Percentiles rank a stretch among this genome's conserved stretches.
These are phyloP conservation scores for Thermoascus crustaceus DNA, from an alignment of 2,329 filamentous ascomycete species.

Conservation along the genomic window DNA sequence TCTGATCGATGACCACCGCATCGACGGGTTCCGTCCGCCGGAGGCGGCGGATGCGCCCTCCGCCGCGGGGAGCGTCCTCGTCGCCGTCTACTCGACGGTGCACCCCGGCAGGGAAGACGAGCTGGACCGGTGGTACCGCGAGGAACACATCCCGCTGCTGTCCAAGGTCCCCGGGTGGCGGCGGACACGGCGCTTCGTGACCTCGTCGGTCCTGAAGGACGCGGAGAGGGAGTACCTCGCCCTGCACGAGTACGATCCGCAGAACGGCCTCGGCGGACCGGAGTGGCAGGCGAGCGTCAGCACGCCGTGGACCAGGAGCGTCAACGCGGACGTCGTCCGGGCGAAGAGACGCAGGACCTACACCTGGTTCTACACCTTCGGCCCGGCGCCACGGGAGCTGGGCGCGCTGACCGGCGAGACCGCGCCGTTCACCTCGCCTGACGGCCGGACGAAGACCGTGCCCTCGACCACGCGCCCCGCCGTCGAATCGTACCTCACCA, in stretches of 20 bases:
- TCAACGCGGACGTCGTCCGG: constrained; percentile 53
- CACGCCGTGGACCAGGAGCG: constrained; percentile 54
- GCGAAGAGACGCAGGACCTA: constrained; percentile 54
- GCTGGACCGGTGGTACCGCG: constrained; percentile 60
- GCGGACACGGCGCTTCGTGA: constrained; percentile 62
- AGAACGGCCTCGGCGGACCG: constrained; percentile 58
- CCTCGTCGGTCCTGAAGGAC: constrained; percentile 52
- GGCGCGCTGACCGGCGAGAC: constrained; percentile 46
- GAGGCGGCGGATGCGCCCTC: constrained; percentile 55
- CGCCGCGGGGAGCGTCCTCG: constrained; percentile 51
- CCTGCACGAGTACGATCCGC: constrained; percentile 63
- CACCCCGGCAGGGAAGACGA: constrained; percentile 50
- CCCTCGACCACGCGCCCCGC: constrained; percentile 40
- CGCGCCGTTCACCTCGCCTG: constrained; percentile 43
- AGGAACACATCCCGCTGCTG: constrained; percentile 66
- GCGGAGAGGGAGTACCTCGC: constrained; percentile 50
- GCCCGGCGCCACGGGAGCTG: constrained; percentile 63
- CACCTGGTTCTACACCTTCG: constrained; percentile 71
- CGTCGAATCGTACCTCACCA: constrained; percentile 61
- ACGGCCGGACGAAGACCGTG: no score
- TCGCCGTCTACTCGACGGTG: constrained; percentile 54
- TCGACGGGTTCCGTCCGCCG: constrained; percentile 49
- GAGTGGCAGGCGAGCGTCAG: constrained; percentile 56
- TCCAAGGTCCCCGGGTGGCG: constrained; percentile 71
- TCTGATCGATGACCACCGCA: constrained; percentile 49